Evolutionary conservation across 2,329 filamentous ascomycete species (phyloP).

Genomic region (Alternaria gansuensis): DNA sequence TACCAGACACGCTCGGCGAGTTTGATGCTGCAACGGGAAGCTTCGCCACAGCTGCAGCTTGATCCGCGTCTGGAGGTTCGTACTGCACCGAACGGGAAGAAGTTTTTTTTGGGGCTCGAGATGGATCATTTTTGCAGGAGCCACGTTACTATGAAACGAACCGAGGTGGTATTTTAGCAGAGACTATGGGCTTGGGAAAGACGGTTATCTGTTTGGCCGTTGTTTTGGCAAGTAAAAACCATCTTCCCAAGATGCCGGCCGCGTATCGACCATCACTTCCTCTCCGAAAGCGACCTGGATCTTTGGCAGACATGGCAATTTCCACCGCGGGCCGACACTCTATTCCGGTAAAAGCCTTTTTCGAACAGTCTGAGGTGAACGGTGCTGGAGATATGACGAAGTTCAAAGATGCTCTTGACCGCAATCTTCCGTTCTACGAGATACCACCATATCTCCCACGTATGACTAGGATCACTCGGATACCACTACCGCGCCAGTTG

Average conservation of each 20-base stretch:
- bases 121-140: conserved; percentile 69
- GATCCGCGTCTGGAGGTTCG: conserved; percentile 76
- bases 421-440: conserved; percentile 53
- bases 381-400: conserved; percentile 46
- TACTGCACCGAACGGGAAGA: conserved; percentile 66
- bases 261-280: conserved; percentile 61
- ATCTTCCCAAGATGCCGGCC: conserved; percentile 72
- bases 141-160: conserved; percentile 77
- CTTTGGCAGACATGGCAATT: conserved; percentile 79
- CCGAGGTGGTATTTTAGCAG: conserved; percentile 79
- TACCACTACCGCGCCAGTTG: conserved; percentile 60
- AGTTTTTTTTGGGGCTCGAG: conserved; percentile 77
- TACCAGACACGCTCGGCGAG: conserved; percentile 85
- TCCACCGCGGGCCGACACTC: conserved; percentile 71
- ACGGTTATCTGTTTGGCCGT: conserved; percentile 80
- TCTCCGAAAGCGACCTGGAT: conserved; percentile 63
- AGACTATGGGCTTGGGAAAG: conserved; percentile 83
- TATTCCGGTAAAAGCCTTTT: conserved; percentile 74
- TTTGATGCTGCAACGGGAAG: conserved; percentile 84
- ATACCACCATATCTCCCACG: conserved; percentile 53
- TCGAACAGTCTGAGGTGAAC: conserved; percentile 60
- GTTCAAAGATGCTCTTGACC: conserved; percentile 40
- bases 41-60: conserved; percentile 67
- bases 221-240: conserved; percentile 77
- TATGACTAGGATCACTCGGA: conserved; percentile 54